Conservation (phyloP, 2,329 filamentous ascomycete genomes). For the Aspergillus floridensis region DNA sequence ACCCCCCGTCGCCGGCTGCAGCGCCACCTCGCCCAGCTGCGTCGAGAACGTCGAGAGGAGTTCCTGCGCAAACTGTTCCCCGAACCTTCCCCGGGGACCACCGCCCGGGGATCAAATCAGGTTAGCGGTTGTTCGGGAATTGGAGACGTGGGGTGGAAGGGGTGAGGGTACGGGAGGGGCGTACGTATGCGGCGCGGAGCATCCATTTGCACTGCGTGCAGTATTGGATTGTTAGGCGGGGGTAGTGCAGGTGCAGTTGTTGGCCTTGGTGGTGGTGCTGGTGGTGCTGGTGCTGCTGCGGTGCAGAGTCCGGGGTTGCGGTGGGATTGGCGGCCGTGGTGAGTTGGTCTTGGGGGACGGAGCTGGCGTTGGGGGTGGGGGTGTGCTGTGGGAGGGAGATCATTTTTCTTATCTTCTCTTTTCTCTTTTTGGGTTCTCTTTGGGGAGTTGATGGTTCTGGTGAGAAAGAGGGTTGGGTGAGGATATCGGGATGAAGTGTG, state of each 20-base stretch:
- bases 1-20: constrained; percentile 82
- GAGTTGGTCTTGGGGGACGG: constrained; percentile 39
- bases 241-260: constrained; percentile 46
- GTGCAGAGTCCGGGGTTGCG: constrained; percentile 11
- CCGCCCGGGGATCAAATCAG: no score
- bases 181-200: constrained; percentile 78
- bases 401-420: neutral
- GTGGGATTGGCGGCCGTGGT: constrained; percentile 66
- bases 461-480: no score
- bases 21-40: constrained; percentile 78
- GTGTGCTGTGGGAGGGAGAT: neutral
- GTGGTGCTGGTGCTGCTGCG: constrained; percentile 6
- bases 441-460: no score
- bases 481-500: neutral
- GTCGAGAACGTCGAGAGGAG: constrained; percentile 89
- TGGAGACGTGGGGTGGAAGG: neutral
- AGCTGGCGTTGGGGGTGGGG: constrained; percentile 1
- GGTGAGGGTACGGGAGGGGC: constrained; percentile 21
- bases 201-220: constrained; percentile 96
- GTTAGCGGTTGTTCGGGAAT: no score
- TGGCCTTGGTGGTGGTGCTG: neutral
- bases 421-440: neutral
- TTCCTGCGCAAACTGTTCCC: constrained; percentile 79
- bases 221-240: constrained; percentile 81
- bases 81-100: no score